Conservation (phyloP, 495 filamentous ascomycete genomes). For the Articulospora tetracladia region DNA sequence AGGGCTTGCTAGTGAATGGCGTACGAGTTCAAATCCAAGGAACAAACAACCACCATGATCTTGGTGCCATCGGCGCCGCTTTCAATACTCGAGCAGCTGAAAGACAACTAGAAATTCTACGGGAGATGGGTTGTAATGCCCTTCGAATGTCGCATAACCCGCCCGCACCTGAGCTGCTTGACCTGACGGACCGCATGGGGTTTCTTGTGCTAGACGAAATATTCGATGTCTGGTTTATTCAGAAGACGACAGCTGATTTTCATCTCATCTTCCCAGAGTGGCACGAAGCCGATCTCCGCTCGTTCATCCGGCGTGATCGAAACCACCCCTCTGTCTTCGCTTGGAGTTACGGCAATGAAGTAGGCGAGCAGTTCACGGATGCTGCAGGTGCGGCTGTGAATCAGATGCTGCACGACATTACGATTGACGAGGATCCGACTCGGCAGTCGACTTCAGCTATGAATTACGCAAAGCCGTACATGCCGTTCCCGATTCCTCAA, state of each 20-base stretch:
- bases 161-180: conserved; percentile 47
- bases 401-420: conserved; percentile 30
- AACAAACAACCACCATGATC: conserved; percentile 43
- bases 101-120: conserved; percentile 39
- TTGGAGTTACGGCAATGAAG: conserved; percentile 46
- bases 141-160: conserved; percentile 49
- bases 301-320: conserved; percentile 42
- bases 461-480: conserved; percentile 33
- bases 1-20: conserved; percentile 39
- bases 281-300: conserved; percentile 42
- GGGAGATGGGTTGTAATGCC: conserved; percentile 43
- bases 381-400: conserved; percentile 25
- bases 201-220: conserved; percentile 52
- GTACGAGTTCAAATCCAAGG: conserved; percentile 36
- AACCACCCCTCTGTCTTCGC: conserved; percentile 47
- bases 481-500: conserved; percentile 29
- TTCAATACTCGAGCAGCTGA: conserved; percentile 40
- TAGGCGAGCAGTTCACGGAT: conserved; percentile 33
- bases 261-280: conserved; percentile 42
- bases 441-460: conserved; percentile 35
- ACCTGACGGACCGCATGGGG: conserved; percentile 52
- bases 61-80: conserved; percentile 39
- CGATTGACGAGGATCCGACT: conserved; percentile 36
- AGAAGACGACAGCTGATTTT: conserved; percentile 41
- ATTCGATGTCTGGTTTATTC: conserved; percentile 39